Evolutionary conservation across 1,284 basidiomycete species (phyloP), one percentile per base, ranked within the genome.

Genomic region (Ganoderma multipileum): DNA sequence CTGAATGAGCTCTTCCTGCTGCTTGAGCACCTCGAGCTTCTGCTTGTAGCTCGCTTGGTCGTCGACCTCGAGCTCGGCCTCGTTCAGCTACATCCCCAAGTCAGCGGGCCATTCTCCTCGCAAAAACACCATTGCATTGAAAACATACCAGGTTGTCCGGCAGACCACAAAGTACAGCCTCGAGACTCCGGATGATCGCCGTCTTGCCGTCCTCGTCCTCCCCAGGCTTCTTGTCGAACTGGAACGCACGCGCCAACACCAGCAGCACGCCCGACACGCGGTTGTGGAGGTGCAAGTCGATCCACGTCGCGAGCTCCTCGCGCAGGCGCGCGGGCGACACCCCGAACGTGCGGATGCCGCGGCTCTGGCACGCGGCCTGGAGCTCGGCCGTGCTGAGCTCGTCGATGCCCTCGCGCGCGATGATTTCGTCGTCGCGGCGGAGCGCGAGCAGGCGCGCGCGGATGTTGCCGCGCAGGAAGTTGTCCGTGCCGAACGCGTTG

Each of bases 1-100:
- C 80, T 99, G 97, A 79, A 99, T 99, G 70, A 99, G 93, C 81
- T 99, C 97, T 80, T 99, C 96, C 81, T 99, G 97, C 79, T 99
- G 95, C 77, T 98, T 94, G 79, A 99, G 84, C 9, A 99, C 97
- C 75, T 98, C 97, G 68, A 99, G 89, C 82, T 97, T 96, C 85
- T 99, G 95, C 85, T 98, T 98, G 88, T 98, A 98, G 76, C 91
- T 95, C 18, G 96, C 95, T 65, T 94, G 93, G 63, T 98, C 96
- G 76, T 96, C 95, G 57, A 99, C 96, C 81, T 96, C 94, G 61
- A 99, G 87, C 81, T 99, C 97, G 30, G 97, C 95, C 85, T 99
- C 97, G 81, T 94, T 98, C 63, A 99, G 87, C 95, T 96, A 71
- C 30, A 1, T 68, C 36, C 57, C 57, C 30, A 39, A 68, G 63